Evolutionary conservation across 306 rosid species (phyloP).

Genomic region (Senna tora): DNA sequence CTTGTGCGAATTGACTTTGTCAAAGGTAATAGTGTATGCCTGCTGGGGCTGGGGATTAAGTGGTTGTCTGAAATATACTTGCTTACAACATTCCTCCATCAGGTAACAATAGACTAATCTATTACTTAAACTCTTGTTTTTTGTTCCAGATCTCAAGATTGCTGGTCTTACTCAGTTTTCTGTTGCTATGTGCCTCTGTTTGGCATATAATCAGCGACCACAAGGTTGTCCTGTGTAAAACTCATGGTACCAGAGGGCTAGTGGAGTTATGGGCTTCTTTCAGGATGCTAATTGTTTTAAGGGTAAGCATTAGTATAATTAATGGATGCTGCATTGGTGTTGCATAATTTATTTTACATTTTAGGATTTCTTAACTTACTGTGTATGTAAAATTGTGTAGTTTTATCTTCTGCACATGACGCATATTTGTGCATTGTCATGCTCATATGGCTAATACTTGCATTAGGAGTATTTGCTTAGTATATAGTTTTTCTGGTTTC

Average conservation of each 20-base stretch:
- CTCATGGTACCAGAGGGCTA: slow-evolving; percentile 78
- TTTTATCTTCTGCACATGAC: too few relatives aligned
- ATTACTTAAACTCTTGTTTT: not conserved
- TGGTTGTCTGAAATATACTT: too few relatives aligned
- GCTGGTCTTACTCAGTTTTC: slow-evolving; percentile 38
- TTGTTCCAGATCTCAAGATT: slow-evolving; percentile 44
- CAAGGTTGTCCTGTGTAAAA: slow-evolving; percentile 45
- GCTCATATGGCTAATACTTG: not conserved
- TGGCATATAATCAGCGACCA: slow-evolving; percentile 39
- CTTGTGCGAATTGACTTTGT: slow-evolving; percentile 3
- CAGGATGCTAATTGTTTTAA: slow-evolving; percentile 51
- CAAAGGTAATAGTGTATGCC: slow-evolving; percentile 5
- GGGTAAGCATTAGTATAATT: slow-evolving; percentile 49
- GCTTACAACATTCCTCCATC: slow-evolving; percentile 4
- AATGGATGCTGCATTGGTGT: slow-evolving; percentile 1
- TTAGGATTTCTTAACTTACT: not conserved
- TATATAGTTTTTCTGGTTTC: slow-evolving; percentile 8
- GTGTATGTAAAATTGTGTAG: too few relatives aligned
- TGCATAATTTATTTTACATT: not conserved
- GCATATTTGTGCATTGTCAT: not conserved
- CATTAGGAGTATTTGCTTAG: not conserved
- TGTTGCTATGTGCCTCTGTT: slow-evolving; percentile 40
- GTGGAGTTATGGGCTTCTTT: slow-evolving; percentile 74
- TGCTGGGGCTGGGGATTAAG: too few relatives aligned
- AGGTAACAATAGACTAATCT: slow-evolving; percentile 20